Conservation (phyloP, 345 rosid species). For the Excoecaria agallocha region DNA sequence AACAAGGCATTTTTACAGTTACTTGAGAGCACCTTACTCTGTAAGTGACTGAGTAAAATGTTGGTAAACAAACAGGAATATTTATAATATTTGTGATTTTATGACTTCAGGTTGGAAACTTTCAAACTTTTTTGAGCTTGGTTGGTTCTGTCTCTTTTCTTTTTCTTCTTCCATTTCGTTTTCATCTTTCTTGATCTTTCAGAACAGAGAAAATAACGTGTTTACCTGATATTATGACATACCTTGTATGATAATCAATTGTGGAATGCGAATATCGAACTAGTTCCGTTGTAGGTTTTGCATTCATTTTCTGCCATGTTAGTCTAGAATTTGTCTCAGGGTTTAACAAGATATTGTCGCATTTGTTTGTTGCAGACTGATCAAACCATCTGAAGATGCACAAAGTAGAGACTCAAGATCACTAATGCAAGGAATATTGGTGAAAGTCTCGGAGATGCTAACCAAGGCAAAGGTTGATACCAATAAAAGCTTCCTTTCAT, state of each 20-base stretch:
- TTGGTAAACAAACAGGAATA: no score
- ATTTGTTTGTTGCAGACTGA: conserved; percentile 42
- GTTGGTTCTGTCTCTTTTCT: no score
- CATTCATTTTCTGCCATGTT: not conserved
- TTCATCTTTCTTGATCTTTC: no score
- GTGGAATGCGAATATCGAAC: not conserved
- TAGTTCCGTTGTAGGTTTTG: not conserved
- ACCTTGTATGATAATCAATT: not conserved
- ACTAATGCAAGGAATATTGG: conserved; percentile 47
- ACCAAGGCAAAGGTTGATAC: conserved; percentile 74
- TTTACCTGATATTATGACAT: not conserved
- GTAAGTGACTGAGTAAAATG: not conserved
- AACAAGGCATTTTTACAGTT: not conserved
- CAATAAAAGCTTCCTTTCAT: not conserved
- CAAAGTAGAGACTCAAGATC: conserved; percentile 67
- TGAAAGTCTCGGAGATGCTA: conserved; percentile 51
- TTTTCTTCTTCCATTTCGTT: no score
- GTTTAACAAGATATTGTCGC: not conserved
- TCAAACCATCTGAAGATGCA: conserved; percentile 45
- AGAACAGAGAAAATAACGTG: not conserved
- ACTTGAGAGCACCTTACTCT: not conserved
- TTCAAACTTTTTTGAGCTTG: no score
- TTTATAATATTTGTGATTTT: no score
- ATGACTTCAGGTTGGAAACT: no score
- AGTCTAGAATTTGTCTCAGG: not conserved